These are phyloP conservation scores for Schizosaccharomyces versatilis DNA, from an alignment of 1,139 yeast species.

Conservation along the genomic window DNA sequence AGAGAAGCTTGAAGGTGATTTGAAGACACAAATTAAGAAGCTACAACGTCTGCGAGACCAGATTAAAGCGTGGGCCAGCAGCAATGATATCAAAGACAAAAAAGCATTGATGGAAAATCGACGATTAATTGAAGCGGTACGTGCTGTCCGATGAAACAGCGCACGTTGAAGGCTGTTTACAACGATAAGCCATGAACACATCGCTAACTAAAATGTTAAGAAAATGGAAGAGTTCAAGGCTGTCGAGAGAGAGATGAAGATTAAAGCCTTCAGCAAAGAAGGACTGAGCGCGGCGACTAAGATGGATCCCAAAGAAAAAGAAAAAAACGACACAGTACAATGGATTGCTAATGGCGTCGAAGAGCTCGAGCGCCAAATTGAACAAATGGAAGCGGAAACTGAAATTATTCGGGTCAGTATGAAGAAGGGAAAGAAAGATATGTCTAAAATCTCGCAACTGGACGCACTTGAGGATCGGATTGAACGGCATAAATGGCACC, in stretches of 20 bases:
- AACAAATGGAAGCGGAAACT: constrained; percentile 53
- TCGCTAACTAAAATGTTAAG: constrained; percentile 15
- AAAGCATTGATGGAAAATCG: constrained; percentile 60
- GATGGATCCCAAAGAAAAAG: constrained; percentile 59
- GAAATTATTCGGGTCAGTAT: constrained; percentile 33
- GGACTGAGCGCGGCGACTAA: constrained; percentile 55
- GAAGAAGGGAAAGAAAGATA: constrained; percentile 38
- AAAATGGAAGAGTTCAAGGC: constrained; percentile 96
- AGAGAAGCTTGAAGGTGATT: constrained; percentile 75
- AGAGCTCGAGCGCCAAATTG: constrained; percentile 65
- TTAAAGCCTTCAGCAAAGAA: constrained; percentile 86
- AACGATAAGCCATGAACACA: constrained; percentile 13
- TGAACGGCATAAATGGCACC: constrained; percentile 65
- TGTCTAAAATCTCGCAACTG: constrained; percentile 31
- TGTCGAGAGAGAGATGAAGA: constrained; percentile 81
- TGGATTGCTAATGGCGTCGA: constrained; percentile 60
- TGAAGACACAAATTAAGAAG: constrained; percentile 89
- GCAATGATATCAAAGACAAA: constrained; percentile 80
- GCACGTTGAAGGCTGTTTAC: constrained; percentile 7
- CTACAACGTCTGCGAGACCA: constrained; percentile 88
- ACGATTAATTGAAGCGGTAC: constrained; percentile 45
- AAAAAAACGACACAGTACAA: constrained; percentile 50
- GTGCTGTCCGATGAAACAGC: constrained; percentile 4
- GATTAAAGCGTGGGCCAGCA: constrained; percentile 84
- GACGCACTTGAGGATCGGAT: constrained; percentile 40